Evolutionary conservation across 2,329 filamentous ascomycete species (phyloP), one percentile per base, ranked within the genome.

Genomic region (Cyphellophora europaea): DNA sequence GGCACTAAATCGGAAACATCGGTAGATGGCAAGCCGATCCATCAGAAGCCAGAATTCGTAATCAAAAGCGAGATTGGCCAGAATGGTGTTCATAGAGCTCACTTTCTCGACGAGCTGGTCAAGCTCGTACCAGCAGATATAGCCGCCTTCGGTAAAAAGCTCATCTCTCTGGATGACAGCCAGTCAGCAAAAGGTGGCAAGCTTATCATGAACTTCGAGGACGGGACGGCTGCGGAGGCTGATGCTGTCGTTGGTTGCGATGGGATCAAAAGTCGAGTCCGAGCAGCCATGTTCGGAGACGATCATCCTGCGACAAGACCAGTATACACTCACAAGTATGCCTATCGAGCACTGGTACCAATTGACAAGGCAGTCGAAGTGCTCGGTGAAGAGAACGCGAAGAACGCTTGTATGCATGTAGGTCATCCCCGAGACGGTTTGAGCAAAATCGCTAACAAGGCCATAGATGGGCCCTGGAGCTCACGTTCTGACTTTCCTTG

Each of bases 401-500:
- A 52, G 15, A 72, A 68, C 11, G 54, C 35, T 62, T 25, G 21
- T 25, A 57, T 58, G 54, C 54, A 56, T 41, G 47, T 53, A 30
- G 40, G 41, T 43, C 11, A 21, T 16, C 12, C 8, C 14, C 13
- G 13, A 23, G 6, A n/a, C n/a, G n/a, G 5, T 12, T 19, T 5
- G 19, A n/a, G 15, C 6, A 19, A 5, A 11, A 25, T 14, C 6
- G 13, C 25, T 29, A 42, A 44, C 12, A 11, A 14, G 11, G 19
- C 18, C 3, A 11, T 67, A 70, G 50, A 71, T 77, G 63, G 72
- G 72, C 50, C 63, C 72, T 35, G 77, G 62, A 33, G 72, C 69
- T 0, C 77, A 82, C 50, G 47, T 72, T 5, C 60, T 81, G 15
- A 76, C 69, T 0, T 81, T 79, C 48, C 72, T 77, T 0, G 73